Base-by-base conservation (phyloP, 2,329 filamentous ascomycete genomes). In the Grosmannia clavigera region DNA sequence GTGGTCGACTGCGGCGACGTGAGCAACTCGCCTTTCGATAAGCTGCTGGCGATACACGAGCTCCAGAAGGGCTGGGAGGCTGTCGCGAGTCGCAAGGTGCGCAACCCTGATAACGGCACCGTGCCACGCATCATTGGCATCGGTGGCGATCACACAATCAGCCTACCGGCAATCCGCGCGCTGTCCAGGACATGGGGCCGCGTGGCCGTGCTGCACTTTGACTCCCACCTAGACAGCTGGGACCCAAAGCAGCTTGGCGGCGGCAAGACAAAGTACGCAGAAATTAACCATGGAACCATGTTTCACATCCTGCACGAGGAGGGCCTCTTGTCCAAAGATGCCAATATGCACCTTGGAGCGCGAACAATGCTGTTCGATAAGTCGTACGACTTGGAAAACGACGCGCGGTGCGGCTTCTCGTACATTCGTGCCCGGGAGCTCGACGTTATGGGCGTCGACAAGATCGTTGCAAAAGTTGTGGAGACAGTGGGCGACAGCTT, bases 1-100 rank as follows among this genome's bases (percentile, higher is more conserved):
- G 78, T 92, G 53, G 78, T 90, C 43, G 88, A 92, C 72, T 92
- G 88, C 67, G 88, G 89, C 33, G 88, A 92, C 66, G 88, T 90
- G 60, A 86, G 85, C 2, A 76, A 91, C 61, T 88, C 86, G 0
- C 87, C 86, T 10, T 85, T 92, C 64, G 88, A 92, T 71, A 92
- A 92, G 69, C 81, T 76, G 0, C 74, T 91, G 0, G 88, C 89
- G 0, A 74, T 92, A 60, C 78, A 79, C 9, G 88, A 92, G 70
- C 87, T 92, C 78, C 85, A 82, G 60, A 83, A 86, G 68, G 86
- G 57, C 19, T 59, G 53, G 52, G 57, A 59, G 10, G 25, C 57
- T 53, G 33, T 55, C 35, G 54, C n/a, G 5, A 54, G 35, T 3
- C 57, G 54, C 14, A 46, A 22, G 16, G 53, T 48, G 25, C 52